Evolutionary conservation across 2,329 filamentous ascomycete genomes (phyloP), one percentile per base, ranked within the genome.

Genomic region (Aspergillus sp.): DNA sequence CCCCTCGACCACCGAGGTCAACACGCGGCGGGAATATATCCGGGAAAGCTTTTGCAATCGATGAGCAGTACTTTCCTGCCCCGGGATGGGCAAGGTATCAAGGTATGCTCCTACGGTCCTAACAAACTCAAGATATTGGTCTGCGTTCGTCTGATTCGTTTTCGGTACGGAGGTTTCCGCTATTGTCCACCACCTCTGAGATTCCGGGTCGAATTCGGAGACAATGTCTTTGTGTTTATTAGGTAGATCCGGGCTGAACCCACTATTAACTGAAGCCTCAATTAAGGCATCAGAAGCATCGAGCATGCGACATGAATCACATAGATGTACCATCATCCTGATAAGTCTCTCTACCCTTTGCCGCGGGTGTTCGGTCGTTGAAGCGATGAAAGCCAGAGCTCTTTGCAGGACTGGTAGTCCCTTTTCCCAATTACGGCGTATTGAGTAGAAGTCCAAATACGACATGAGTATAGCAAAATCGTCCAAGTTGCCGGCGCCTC

Each of bases 291-390:
- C 58, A 3, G 73, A 68, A 5, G 73, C 57, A 6, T 72, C 60
- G 35, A 66, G 58, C 55, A 66, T 66, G 21, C 63, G 57, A 48
- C 74, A 77, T 14, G 64, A 62, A 60, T 75, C 72, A 55, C 75
- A 76, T 4, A 77, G 66, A 23, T 72, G 65, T 6, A 75, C 68
- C 75, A 77, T 77, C 37, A 72, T 66, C 1, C 73, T 60, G 21
- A 77, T 66, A 37, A 78, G 55, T 21, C 74, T 66, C 37, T 76
- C 70, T 21, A 75, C 65, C 19, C 63, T 58, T 23, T 59, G 52
- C 11, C 60, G 40, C 5, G 61, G 56, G 46, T 71, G 71, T 25
- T 67, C 64, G 5, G 70, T 71, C 35, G 74, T 70, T 6, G 74
- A 73, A 12, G 68, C 64, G 19, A 78, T 67, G 52, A 68, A 77